Evolutionary conservation across 306 rosid species (phyloP).

Genomic region (Citrullus amarus): DNA sequence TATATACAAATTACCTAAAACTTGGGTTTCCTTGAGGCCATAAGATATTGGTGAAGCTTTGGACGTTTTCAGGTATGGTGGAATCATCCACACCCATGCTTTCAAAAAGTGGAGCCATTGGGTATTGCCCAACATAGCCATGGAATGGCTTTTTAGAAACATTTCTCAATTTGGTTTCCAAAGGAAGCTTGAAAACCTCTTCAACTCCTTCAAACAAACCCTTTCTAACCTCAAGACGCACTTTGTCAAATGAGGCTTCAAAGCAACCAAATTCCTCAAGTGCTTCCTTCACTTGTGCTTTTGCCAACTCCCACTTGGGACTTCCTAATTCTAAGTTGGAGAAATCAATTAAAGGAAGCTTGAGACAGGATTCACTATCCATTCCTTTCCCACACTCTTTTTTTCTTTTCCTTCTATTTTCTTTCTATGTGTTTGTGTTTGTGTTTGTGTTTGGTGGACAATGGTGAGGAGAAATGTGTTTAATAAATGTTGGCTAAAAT

Average conservation of each 20-base stretch:
- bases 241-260: conserved; percentile 41
- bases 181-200: conserved; percentile 60
- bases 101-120: conserved; percentile 44
- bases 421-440: neutral
- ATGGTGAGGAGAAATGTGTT: neutral
- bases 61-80: conserved; percentile 21
- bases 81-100: conserved; percentile 59
- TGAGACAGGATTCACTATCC: conserved; percentile 32
- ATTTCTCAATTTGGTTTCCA: conserved; percentile 42
- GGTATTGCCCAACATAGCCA: conserved; percentile 64
- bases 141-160: conserved; percentile 43
- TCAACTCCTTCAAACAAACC: conserved; percentile 21
- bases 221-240: conserved; percentile 27
- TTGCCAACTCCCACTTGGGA: conserved; percentile 41
- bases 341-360: conserved; percentile 52
- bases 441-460: neutral
- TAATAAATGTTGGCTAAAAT: no score
- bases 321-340: conserved; percentile 16
- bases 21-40: conserved; percentile 58
- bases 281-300: conserved; percentile 38
- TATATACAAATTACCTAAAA: conserved; percentile 23
- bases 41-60: conserved; percentile 18
- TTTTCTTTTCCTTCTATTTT: neutral
- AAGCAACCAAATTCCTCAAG: conserved; percentile 58
- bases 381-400: conserved; percentile 11